These are phyloP conservation scores for Arthroderma sp. DNA, from an alignment of 2,329 filamentous ascomycete species.

Conservation along the genomic window DNA sequence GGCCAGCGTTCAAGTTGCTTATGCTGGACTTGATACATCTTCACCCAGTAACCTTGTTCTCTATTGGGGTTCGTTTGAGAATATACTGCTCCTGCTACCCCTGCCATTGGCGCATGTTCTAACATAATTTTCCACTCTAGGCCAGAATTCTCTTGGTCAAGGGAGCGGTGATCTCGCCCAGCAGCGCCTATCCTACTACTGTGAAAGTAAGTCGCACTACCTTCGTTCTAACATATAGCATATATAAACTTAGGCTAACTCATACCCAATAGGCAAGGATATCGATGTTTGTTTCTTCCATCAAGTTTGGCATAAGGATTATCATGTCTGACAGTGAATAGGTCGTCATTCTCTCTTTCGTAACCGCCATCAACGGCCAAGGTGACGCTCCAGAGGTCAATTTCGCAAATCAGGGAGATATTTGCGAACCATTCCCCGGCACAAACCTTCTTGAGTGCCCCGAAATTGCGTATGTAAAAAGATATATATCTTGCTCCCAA, in stretches of 20 bases:
- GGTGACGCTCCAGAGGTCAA: slow-evolving; percentile 35
- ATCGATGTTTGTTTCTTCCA: slow-evolving; percentile 20
- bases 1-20: slow-evolving; percentile 16
- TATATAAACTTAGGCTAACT: neutral
- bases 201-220: slow-evolving; percentile 3
- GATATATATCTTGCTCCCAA: slow-evolving; percentile 1
- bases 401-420: slow-evolving; percentile 51
- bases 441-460: slow-evolving; percentile 48
- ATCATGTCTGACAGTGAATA: slow-evolving; percentile 15
- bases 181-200: slow-evolving; percentile 7
- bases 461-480: slow-evolving; percentile 45
- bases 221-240: neutral
- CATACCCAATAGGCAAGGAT: slow-evolving; percentile 2
- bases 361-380: slow-evolving; percentile 43
- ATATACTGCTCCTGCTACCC: neutral
- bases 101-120: no score
- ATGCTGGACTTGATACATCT: slow-evolving; percentile 32
- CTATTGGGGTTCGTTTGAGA: slow-evolving; percentile 45
- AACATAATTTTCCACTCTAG: neutral
- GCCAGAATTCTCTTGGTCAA: slow-evolving; percentile 46
- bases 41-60: slow-evolving; percentile 45
- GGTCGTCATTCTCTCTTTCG: slow-evolving; percentile 53
- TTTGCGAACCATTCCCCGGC: slow-evolving; percentile 47
- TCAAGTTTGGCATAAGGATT: neutral
- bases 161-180: slow-evolving; percentile 6